These are phyloP conservation scores for Sphagnum tenellum DNA, from an alignment of 225 moss, liverwort and hornwort species.

Conservation along the genomic window DNA sequence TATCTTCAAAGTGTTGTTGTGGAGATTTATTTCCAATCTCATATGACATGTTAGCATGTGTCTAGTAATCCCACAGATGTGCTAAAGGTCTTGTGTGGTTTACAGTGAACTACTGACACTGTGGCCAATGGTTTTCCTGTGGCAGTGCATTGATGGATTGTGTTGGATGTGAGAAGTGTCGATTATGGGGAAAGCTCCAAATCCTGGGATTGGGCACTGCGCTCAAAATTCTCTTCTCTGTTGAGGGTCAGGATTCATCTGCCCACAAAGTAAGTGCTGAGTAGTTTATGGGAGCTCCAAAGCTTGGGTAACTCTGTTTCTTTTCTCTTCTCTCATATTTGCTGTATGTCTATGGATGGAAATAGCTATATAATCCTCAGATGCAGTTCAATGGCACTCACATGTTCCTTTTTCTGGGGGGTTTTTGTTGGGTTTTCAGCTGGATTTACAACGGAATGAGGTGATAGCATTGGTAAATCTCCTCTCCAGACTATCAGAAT, in stretches of 20 bases:
- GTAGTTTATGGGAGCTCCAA: too few relatives aligned
- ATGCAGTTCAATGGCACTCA: background rate
- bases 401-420: background rate
- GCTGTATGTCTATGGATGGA: background rate
- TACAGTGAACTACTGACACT: too few relatives aligned
- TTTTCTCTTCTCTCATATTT: too few relatives aligned
- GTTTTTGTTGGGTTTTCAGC: background rate
- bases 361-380: background rate
- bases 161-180: conserved; percentile 95
- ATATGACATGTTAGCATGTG: too few relatives aligned
- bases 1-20: too few relatives aligned
- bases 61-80: too few relatives aligned
- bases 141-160: conserved; percentile 85
- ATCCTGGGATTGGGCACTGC: conserved; percentile 84
- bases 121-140: background rate
- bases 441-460: conserved; percentile 84
- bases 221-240: conserved; percentile 77
- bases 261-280: conserved; percentile 14
- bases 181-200: conserved; percentile 97
- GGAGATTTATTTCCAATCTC: too few relatives aligned
- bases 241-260: conserved; percentile 15
- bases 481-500: conserved; percentile 77
- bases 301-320: too few relatives aligned
- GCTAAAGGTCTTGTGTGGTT: too few relatives aligned
- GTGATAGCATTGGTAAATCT: conserved; percentile 83